Evolutionary conservation across 2,329 filamentous ascomycete genomes (phyloP).

Genomic region (Thelonectria blattea): DNA sequence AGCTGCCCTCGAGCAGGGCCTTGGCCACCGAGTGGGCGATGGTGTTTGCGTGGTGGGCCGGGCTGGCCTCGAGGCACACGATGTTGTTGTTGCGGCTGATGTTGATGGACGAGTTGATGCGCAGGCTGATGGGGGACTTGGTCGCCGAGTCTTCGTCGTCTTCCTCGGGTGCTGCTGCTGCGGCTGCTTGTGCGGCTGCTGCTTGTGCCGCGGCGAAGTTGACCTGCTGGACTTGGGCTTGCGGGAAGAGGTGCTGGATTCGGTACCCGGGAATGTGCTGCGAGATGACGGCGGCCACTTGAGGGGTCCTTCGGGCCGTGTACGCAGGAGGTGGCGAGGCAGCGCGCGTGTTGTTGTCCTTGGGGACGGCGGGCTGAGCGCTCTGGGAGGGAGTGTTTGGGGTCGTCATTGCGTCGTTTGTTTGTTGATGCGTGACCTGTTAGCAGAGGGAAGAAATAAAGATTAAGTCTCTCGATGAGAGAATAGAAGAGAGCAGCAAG

Average conservation of each 20-base stretch:
- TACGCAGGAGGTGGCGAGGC: constrained; percentile 41
- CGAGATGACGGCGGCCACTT: constrained; percentile 23
- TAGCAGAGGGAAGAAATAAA: too few relatives aligned
- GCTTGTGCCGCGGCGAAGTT: not conserved
- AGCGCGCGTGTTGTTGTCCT: constrained; percentile 24
- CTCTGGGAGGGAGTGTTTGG: constrained; percentile 23
- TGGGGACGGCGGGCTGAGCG: constrained; percentile 25
- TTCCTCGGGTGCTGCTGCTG: constrained; percentile 19
- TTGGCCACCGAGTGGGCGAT: constrained; percentile 53
- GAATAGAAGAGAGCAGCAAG: not conserved
- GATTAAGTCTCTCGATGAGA: not conserved
- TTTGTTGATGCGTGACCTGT: too few relatives aligned
- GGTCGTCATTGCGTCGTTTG: constrained; percentile 25
- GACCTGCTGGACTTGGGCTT: not conserved
- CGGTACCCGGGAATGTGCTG: constrained; percentile 12
- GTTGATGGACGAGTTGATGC: constrained; percentile 55
- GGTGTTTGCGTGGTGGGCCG: constrained; percentile 47
- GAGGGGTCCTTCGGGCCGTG: constrained; percentile 30
- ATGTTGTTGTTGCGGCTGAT: constrained; percentile 57
- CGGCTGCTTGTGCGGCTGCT: too few relatives aligned
- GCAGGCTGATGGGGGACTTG: constrained; percentile 51
- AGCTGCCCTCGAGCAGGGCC: constrained; percentile 51
- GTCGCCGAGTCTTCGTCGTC: constrained; percentile 30
- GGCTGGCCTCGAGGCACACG: constrained; percentile 49
- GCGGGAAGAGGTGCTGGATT: constrained; percentile 14